Base-by-base conservation (phyloP, 2,329 filamentous ascomycete species). In the Sclerotiophoma versabilis region DNA sequence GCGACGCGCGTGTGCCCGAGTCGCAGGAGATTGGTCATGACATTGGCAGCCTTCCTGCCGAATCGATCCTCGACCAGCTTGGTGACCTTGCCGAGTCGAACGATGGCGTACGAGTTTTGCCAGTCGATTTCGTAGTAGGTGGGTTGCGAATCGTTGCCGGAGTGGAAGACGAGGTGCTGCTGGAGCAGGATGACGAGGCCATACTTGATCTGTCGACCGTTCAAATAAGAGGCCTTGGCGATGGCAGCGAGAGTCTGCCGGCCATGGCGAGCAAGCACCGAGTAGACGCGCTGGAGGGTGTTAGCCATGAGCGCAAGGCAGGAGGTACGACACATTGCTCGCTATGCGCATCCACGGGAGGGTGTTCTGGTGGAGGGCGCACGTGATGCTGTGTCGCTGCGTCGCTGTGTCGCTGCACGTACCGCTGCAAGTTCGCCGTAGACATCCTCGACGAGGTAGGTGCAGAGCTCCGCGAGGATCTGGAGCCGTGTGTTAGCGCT, bases 381-480 rank as follows among this genome's bases (percentile, higher is more conserved):
- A 38, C 26, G 22, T 25, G 25, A 32, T 32, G 20, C 32, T 36
- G 22, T 14, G n/a, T n/a, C n/a, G n/a, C n/a, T n/a, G n/a, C n/a
- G n/a, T n/a, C n/a, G n/a, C n/a, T n/a, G n/a, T n/a, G 37, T 26
- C 30, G 30, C 38, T 34, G 29, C 47, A 62, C 62, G 32, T 89
- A 97, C 93, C 73, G 92, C 91, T 59, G 92, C 92, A 54, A 98
- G 86, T 79, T 96, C 91, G 72, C 95, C 95, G 76, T 95, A 93
- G 55, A 91, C 83, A 74, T 97, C 92, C 72, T 92, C 87, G 60
- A 98, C 88, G 60, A 97, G 84, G 73, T 96, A 87, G 80, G 88
- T 85, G 81, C 92, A 96, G 72, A 98, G 90, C 84, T 97, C 91
- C 70, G 89, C 87, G 64, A 90, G 79, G 77, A 87, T 81, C 91